Evolutionary conservation across 148 eudicot genomes (phyloP).

Genomic region (Rheum nobile): DNA sequence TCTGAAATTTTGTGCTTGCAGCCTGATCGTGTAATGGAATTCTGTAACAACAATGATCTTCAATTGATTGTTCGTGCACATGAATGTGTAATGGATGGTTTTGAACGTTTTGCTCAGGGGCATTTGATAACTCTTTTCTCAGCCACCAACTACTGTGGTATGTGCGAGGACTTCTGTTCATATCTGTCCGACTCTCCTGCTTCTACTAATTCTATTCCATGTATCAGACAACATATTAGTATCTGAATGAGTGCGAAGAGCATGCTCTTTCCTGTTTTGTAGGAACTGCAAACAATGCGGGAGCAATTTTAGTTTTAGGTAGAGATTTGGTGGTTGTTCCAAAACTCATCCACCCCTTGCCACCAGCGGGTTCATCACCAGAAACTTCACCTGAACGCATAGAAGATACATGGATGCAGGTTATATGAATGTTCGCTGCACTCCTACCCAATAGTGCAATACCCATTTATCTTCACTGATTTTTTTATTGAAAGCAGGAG

Average conservation of each 20-base stretch:
- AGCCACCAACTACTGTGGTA: conserved; percentile 97
- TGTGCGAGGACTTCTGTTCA: conserved; percentile 3
- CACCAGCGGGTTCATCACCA: conserved; percentile 85
- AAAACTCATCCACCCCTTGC: conserved; percentile 93
- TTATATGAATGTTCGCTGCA: conserved; percentile 7
- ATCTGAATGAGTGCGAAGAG: neutral
- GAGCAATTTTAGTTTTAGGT: conserved; percentile 90
- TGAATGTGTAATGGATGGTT: conserved; percentile 99
- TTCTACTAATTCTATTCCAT: neutral
- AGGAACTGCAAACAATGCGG: conserved; percentile 99
- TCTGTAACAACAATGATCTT: conserved; percentile 91
- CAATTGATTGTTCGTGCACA: conserved; percentile 96
- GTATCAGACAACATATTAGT: neutral
- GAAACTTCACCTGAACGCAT: conserved; percentile 84
- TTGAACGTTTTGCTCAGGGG: conserved; percentile 98
- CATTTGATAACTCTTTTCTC: conserved; percentile 92
- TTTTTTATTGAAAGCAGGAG: conserved; percentile 32
- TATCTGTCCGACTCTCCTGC: neutral
- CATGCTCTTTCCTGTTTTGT: conserved; percentile 7
- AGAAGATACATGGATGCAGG: conserved; percentile 99
- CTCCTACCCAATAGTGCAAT: neutral
- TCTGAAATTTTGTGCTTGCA: conserved; percentile 23
- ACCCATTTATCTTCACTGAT: no score
- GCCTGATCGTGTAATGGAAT: conserved; percentile 99
- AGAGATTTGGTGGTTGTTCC: conserved; percentile 99